These are phyloP conservation scores for Schrenkiella parvula DNA, from an alignment of 345 rosid species.

Conservation along the genomic window DNA sequence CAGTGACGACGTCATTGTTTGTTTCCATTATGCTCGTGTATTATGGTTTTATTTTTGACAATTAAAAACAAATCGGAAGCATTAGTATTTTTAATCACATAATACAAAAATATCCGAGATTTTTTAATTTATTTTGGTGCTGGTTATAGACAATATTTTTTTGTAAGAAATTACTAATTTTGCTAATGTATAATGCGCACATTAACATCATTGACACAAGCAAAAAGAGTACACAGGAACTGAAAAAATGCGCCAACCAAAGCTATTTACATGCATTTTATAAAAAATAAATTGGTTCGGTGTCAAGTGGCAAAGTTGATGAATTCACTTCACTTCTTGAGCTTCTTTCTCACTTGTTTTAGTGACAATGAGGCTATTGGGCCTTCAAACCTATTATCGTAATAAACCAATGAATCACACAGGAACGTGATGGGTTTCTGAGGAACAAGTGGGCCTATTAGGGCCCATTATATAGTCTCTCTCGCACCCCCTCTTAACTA, in stretches of 20 bases:
- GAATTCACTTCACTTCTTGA: no score
- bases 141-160: neutral
- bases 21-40: slow-evolving; percentile 3
- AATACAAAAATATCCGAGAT: neutral
- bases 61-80: neutral
- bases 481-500: neutral
- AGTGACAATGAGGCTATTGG: neutral
- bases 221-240: neutral
- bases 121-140: neutral
- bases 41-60: neutral
- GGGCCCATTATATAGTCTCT: slow-evolving; percentile 16
- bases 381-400: neutral
- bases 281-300: no score
- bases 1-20: slow-evolving; percentile 2
- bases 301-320: no score
- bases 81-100: neutral
- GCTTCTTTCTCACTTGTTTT: no score
- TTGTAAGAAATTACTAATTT: neutral
- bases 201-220: neutral
- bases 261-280: no score
- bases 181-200: neutral
- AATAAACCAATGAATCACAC: neutral
- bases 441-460: no score
- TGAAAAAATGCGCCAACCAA: neutral
- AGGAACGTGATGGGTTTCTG: no score